Conservation (phyloP, 352 stramenopile species). For the Phytophthora kernoviae region DNA sequence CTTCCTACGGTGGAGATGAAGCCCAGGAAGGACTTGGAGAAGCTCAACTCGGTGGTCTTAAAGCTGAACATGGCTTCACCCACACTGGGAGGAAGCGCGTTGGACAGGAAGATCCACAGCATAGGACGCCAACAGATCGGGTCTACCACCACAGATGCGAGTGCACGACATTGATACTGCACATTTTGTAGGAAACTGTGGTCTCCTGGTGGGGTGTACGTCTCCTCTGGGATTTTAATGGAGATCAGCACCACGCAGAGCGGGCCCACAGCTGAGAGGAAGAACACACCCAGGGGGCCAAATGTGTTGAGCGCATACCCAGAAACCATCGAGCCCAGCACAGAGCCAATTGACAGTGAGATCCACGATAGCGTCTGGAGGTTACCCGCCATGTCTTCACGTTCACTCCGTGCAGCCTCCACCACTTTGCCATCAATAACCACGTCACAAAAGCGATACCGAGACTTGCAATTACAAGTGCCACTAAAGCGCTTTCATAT, state of each 20-base stretch:
- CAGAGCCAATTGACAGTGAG: constrained; percentile 69
- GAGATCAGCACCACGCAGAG: constrained; percentile 73
- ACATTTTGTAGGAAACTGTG: constrained; percentile 60
- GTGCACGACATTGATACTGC: constrained; percentile 46
- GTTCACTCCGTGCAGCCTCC: constrained; percentile 69
- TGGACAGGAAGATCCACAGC: constrained; percentile 85
- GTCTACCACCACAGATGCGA: constrained; percentile 67
- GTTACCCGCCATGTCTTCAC: constrained; percentile 75
- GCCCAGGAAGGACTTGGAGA: constrained; percentile 78
- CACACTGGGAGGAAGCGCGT: constrained; percentile 71
- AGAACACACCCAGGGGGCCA: constrained; percentile 72
- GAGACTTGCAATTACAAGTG: constrained; percentile 77
- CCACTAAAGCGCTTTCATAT: constrained; percentile 55
- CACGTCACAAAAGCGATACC: constrained; percentile 80
- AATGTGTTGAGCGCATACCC: constrained; percentile 62
- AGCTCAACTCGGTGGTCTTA: constrained; percentile 75
- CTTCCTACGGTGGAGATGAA: constrained; percentile 81
- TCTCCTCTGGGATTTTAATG: constrained; percentile 60
- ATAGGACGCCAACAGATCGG: constrained; percentile 80
- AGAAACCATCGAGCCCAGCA: constrained; percentile 74
- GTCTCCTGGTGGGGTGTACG: constrained; percentile 29
- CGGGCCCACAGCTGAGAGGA: constrained; percentile 70
- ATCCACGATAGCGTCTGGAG: constrained; percentile 83
- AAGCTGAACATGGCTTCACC: constrained; percentile 87
- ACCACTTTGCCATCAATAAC: constrained; percentile 84